Evolutionary conservation across 225 moss, liverwort and hornwort species (phyloP), one percentile per base, ranked within the genome.

Genomic region (Thuidium tamariscinum): DNA sequence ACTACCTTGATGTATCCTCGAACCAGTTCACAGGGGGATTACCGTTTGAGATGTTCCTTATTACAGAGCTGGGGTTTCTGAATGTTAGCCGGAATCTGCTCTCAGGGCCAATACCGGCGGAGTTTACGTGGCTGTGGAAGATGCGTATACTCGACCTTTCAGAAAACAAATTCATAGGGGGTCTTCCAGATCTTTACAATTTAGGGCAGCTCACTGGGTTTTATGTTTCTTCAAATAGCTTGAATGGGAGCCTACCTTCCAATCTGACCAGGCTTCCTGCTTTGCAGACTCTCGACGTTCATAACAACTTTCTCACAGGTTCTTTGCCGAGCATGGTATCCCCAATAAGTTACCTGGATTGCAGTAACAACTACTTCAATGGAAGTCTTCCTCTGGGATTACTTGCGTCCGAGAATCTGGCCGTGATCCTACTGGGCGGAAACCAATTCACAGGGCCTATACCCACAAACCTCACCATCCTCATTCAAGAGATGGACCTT

Each of bases 41-140:
- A 9, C 70, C 93, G 16, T 57, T 32, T 56, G 17, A 69, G 34
- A 88, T 63, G 39, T 89, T 91, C 82, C 67, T 54, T 49, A 77
- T 74, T 49, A 68, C 77, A 19, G 89, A 87, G n/a, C 81, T 93
- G 74, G 60, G 51, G 37, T 48, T 74, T 61, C 73, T 93, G 49
- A 93, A 93, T 64, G 75, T 89, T 82, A 93, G 93, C 59, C 49
- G 88, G 48, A 93, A 93, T 65, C n/a, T 65, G n/a, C 75, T 93
- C 36, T 85, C 85, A n/a, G 93, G 93, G 36, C 60, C 61, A 9
- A 54, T 93, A 51, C 88, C 89, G 34, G 13, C 39, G 51, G 79
- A 91, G 66, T 85, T 93, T 4, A 84, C 78, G n/a, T 88, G 87
- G 86, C 88, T 93, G 15, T 74, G 71, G 85, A 83, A 85, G 59